These are phyloP conservation scores for Styphnolobium japonicum DNA, from an alignment of 306 rosid species.

Conservation along the genomic window DNA sequence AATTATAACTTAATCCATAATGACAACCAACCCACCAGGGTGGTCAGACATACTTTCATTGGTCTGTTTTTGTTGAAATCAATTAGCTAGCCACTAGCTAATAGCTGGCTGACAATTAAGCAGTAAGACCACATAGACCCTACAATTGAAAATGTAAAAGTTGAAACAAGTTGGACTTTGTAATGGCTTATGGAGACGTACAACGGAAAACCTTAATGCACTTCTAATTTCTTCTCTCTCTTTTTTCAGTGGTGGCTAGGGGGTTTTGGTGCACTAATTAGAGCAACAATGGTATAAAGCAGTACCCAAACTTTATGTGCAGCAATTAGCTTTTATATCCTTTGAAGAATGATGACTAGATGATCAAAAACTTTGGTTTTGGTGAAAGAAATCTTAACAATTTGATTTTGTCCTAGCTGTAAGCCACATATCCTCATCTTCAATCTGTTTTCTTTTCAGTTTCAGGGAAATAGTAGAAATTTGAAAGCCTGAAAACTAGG, in stretches of 20 bases:
- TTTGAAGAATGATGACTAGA: conserved; percentile 63
- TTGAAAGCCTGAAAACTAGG: conserved; percentile 65
- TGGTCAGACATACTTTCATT: background rate
- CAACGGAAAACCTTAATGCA: conserved; percentile 19
- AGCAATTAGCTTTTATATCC: conserved; percentile 51
- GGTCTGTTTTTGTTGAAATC: background rate
- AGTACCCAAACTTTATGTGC: conserved; percentile 52
- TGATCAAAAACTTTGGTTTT: conserved; percentile 51
- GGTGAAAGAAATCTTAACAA: conserved; percentile 39
- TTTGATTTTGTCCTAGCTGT: conserved; percentile 45
- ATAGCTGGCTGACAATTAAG: background rate
- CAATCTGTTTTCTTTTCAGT: conserved; percentile 25
- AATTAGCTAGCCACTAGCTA: background rate
- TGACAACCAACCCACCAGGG: background rate
- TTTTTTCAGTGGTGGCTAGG: conserved; percentile 27
- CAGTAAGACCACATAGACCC: background rate
- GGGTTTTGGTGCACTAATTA: conserved; percentile 35
- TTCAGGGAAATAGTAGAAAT: conserved; percentile 29
- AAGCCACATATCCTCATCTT: conserved; percentile 18
- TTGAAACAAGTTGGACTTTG: conserved; percentile 3
- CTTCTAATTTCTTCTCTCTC: background rate
- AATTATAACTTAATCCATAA: conserved; percentile 20
- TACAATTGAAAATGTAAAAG: background rate
- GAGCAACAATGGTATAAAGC: conserved; percentile 47
- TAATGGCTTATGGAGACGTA: conserved; percentile 10